A percentile compares a stretch with the other conserved stretches of the same genome.
These are phyloP conservation scores for Sambucus nigra DNA, from an alignment of 129 eudicot genomes.

Conservation along the genomic window DNA sequence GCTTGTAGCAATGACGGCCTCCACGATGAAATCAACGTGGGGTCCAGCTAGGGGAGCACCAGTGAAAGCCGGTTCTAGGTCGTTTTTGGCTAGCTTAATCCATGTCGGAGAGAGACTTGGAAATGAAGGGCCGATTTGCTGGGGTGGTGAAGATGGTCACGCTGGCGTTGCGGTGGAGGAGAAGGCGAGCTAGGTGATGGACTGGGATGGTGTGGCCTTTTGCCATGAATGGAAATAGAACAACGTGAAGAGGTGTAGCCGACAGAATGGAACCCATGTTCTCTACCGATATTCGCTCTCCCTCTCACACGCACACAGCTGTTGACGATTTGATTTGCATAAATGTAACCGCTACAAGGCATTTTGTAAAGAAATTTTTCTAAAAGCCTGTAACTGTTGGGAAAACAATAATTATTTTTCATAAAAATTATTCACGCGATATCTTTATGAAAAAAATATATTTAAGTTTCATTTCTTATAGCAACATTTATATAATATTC, in stretches of 20 bases:
- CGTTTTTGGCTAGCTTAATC: constrained; percentile 39
- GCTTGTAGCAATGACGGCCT: constrained; percentile 3
- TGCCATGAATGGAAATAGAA: constrained; percentile 73
- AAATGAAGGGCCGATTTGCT: constrained; percentile 46
- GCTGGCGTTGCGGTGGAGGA: constrained; percentile 21
- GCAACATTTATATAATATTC: no score
- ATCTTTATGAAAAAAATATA: no score
- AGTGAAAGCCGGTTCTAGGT: constrained; percentile 23
- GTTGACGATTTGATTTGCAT: no score
- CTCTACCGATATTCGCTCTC: not conserved
- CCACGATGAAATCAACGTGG: constrained; percentile 14
- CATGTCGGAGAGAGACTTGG: constrained; percentile 21
- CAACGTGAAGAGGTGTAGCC: constrained; percentile 19
- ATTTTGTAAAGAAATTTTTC: no score
- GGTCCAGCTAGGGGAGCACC: constrained; percentile 23
- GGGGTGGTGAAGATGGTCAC: constrained; percentile 69
- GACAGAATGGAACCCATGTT: not conserved
- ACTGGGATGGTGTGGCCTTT: constrained; percentile 81
- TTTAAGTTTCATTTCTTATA: no score
- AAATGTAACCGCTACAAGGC: no score
- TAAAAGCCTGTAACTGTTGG: no score
- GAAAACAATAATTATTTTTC: no score
- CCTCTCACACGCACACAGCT: no score
- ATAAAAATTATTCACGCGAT: no score
- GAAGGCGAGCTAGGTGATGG: constrained; percentile 44